A percentile compares a stretch with the other conserved stretches of the same genome.
Conservation (phyloP, 371 early-diverging fungal species). For the Apophysomyces trapeziformis region DNA sequence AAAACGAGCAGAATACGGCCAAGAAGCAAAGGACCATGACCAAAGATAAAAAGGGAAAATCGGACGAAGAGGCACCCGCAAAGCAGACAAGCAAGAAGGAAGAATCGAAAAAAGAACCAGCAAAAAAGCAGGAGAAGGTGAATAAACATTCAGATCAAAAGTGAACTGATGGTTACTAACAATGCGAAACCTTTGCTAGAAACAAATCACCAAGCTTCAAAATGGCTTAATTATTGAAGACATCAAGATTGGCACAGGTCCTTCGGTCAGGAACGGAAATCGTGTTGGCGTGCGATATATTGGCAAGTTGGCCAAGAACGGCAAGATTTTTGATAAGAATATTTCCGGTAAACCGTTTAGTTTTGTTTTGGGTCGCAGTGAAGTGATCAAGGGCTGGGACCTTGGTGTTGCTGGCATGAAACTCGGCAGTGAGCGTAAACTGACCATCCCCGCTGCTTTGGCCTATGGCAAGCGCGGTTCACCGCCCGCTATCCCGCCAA, state of each 20-base stretch:
- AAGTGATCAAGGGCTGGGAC: conserved; percentile 98
- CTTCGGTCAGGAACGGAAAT: conserved; percentile 78
- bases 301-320: conserved; percentile 81
- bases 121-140: conserved; percentile 27
- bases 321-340: conserved; percentile 95
- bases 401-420: conserved; percentile 89
- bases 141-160: too few species aligned
- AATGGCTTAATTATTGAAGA: conserved; percentile 86
- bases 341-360: conserved; percentile 87
- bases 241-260: conserved; percentile 75
- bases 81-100: conserved; percentile 16
- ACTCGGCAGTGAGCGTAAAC: conserved; percentile 86
- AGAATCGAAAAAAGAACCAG: conserved; percentile 1
- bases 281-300: conserved; percentile 89
- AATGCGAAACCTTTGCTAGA: conserved; percentile 22
- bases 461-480: conserved; percentile 90
- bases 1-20: conserved; percentile 19
- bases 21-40: conserved; percentile 24
- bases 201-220: conserved; percentile 48
- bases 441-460: conserved; percentile 85
- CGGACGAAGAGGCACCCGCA: conserved; percentile 12
- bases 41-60: conserved; percentile 13
- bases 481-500: conserved; percentile 87
- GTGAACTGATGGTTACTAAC: background rate
- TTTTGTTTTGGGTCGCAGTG: conserved; percentile 86